Evolutionary conservation across 2,329 filamentous ascomycete species (phyloP), one percentile per base, ranked within the genome.

Genomic region (Fusarium palustre): DNA sequence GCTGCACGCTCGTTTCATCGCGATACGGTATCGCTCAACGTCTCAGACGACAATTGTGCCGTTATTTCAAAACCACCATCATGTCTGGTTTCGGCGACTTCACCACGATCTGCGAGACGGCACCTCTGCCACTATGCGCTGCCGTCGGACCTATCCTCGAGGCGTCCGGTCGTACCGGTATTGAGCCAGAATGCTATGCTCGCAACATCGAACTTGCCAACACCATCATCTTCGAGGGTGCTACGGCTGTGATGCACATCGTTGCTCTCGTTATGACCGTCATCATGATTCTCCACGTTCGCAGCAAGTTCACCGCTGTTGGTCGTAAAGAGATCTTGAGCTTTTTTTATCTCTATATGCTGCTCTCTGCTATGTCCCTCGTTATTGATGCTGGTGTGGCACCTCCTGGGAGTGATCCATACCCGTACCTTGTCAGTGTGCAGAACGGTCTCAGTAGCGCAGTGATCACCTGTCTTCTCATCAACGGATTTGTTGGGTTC

Each of bases 401-500:
- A 22, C 93, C 95, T 6, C 92, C 94, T 1, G 91, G 92, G 59
- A 93, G 91, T 53, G 85, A 82, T 3, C 87, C 93, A 1, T 97
- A 94, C 75, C 91, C 94, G 0, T 99, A 97, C 84, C 97, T 99
- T 76, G 92, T 93, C 69, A 92, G 94, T 13, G 88, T 91, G 8
- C 96, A 99, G 76, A 91, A 91, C 68, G 96, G 95, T 16, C 84
- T 99, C 55, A 85, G 90, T 24, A 97, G 93, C 36, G 93, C 96
- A 1, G 86, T 97, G 30, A 91, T 96, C 78, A 95, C 93, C 28
- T 97, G 92, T 78, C 85, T 99, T 58, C 84, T 98, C 74, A 94
- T 99, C 84, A 98, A 98, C 79, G 96, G 96, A 43, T 99, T 99
- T 76, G 95, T 99, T 55, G 96, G 96, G 34, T 99, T 99, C 81